These are phyloP conservation scores for Pythium sp. DNA, from an alignment of 352 stramenopile genomes.

Conservation along the genomic window DNA sequence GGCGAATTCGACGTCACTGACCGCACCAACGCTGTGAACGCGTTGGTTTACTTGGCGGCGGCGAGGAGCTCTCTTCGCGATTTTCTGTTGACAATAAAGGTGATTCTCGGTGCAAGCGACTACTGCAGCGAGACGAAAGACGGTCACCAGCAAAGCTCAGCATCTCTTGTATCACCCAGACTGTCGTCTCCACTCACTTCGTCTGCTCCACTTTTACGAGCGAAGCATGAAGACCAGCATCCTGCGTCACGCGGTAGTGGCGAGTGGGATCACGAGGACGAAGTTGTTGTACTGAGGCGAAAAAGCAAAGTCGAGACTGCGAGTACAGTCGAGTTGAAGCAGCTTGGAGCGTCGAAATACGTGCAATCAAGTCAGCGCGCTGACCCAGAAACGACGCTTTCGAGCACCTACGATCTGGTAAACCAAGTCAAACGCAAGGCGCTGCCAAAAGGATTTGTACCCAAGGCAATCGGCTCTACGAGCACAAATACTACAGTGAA, in stretches of 20 bases:
- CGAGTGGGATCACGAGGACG: conserved; percentile 7
- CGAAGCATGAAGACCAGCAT: conserved; percentile 9
- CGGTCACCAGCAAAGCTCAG: conserved; percentile 1
- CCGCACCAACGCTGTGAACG: conserved; percentile 52
- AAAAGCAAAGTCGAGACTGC: not conserved
- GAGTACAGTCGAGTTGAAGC: not conserved
- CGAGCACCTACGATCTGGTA: conserved; percentile 15
- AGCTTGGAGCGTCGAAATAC: not conserved
- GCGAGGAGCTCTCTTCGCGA: conserved; percentile 49
- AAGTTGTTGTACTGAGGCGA: not conserved
- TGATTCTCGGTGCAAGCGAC: conserved; percentile 50
- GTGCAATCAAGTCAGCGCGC: not conserved
- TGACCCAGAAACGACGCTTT: not conserved
- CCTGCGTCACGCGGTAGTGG: not conserved
- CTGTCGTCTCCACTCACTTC: conserved; percentile 22
- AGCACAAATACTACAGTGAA: conserved; percentile 19
- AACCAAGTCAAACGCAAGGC: conserved; percentile 31
- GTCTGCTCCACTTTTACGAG: conserved; percentile 27
- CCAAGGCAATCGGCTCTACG: conserved; percentile 19
- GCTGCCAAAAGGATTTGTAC: conserved; percentile 22
- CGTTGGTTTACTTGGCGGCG: conserved; percentile 50
- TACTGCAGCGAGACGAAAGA: conserved; percentile 23
- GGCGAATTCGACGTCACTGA: conserved; percentile 31
- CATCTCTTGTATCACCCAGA: conserved; percentile 18
- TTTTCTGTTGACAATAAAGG: conserved; percentile 49